Base-by-base conservation (phyloP, 306 rosid genomes). In the Clitoria ternatea region DNA sequence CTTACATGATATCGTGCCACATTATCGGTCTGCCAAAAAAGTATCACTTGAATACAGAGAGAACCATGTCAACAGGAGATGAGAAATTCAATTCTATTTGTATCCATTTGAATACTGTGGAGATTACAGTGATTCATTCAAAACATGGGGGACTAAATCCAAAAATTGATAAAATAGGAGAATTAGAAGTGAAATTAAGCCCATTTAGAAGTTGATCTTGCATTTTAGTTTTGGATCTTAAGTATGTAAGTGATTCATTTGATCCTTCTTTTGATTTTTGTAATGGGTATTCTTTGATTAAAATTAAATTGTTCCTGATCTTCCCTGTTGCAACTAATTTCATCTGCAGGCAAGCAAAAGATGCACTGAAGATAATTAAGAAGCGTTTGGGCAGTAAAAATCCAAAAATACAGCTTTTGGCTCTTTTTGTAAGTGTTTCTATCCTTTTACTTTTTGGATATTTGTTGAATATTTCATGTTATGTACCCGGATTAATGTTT, bases 261-360 rank as follows among this genome's bases (percentile, higher is more conserved):
- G 9, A 11, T 66, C 30, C 3, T 53, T 57, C 14, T 59, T 55
- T 29, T 54, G 36, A 68, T 33, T 9, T 37, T 78, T 44, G 64
- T 53, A 62, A 13, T 23, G 14, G 17, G 2, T 22, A 35, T 69
- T 44, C 39, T 42, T 61, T 60, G 4, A 72, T 75, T 68, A 49
- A 62, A 22, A 72, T 75, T 68, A 49, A 62, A 22, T 35, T 69
- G 50, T 33, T 50, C 39, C 53, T 64, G 60, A 67, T 78, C 39
- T 55, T 36, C 60, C 55, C 27, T 49, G 35, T 70, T 70, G 67
- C 33, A 43, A 33, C 73, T 69, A 39, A 61, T 69, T 60, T 54
- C 62, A 70, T 77, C 75, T 88, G 76, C 85, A 94, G 99, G 92
- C 96, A 94, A 83, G 92, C 97, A 30, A 94, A 91, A 82, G 99